Base-by-base conservation (phyloP, 2,329 filamentous ascomycete genomes). In the Botrytis porri region DNA sequence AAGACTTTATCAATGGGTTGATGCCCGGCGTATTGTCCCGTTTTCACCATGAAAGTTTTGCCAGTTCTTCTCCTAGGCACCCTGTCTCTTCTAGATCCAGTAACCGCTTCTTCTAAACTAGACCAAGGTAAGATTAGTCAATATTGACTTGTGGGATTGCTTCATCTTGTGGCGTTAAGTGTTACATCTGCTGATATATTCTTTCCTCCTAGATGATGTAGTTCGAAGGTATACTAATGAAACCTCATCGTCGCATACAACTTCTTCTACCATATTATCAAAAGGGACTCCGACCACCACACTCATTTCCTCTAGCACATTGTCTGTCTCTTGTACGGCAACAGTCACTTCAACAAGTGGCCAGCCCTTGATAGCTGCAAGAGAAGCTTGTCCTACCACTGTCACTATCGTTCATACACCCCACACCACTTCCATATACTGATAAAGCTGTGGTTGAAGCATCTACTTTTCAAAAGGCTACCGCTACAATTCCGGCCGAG, bases 21-120 rank as follows among this genome's bases (percentile, higher is more conserved):
- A 69, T 72, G 29, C 62, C 70, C 51, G 25, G 51, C 43, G n/a
- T 72, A 57, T 71, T 51, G 39, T 51, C 29, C 48, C 45, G 59
- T 73, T 67, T 73, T 74, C 74, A 76, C 71, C 57, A 78, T 78
- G 77, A 74, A 75, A 67, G n/a, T 70, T 62, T 70, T 72, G 12
- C 65, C 66, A 51, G 66, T 37, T 62, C 59, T 77, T 41, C 37
- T 76, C 29, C 25, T 61, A 29, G 75, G 75, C 60, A 75, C 74
- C 57, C 61, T 76, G 71, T 71, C 74, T 62, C 75, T 78, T 59
- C 63, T 75, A 51, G 73, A 74, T 71, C 73, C 69, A 63, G 76
- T 74, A 69, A 73, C 69, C 35, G 72, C 74, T 35, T 35, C 45
- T 61, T 41, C 54, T 18, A 62, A 69, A 51, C 54, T 69, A 48